Base-by-base conservation (phyloP, 75 land plant species). In the Sequoiadendron giganteum region DNA sequence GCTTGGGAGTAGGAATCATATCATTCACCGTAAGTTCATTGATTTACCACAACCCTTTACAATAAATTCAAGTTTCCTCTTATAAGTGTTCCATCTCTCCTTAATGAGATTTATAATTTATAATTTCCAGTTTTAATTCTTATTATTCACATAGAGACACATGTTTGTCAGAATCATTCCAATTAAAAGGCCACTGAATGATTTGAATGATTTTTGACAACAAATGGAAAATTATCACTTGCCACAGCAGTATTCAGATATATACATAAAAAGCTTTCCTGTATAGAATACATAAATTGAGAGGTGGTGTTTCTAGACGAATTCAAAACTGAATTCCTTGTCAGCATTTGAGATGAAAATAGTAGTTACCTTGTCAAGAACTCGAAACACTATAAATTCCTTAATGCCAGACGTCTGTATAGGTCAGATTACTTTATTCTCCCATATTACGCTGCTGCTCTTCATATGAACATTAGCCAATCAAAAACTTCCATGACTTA, bases 11-110 rank as follows among this genome's bases (percentile, higher is more conserved):
- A n/a, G 91, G 91, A 43, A 55, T 90, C 54, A 83, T 89, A 52
- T 90, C 91, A 40, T 90, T 90, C 87, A 89, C 87, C 86, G 90
- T 90, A 89, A 90, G 86, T 78, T 76, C 34, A 42, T 45, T 82
- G 32, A 45, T 82, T 43, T 25, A 28, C n/a, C 39, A 80, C n/a
- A 18, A 80, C 28, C 11, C 84, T 45, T 82, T 45, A 43, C 3
- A 43, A 45, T 47, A 7, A 21, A 45, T 82, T 25, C 48, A 81
- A 48, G 36, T 75, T 40, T n/a, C 49, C 25, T 13, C 47, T 34
- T 10, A 45, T 78, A 32, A 34, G 86, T 34, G 19, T 85, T 30
- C 32, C 2, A 2, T n/a, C 45, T 18, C 55, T 18, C 11, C 32
- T 28, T 81, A 0, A 52, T 43, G 30, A 45, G 43, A 47, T 47